phyloP scores from a whole-genome alignment of 208 protist species.

The Trichomonas vaginalis region DNA sequence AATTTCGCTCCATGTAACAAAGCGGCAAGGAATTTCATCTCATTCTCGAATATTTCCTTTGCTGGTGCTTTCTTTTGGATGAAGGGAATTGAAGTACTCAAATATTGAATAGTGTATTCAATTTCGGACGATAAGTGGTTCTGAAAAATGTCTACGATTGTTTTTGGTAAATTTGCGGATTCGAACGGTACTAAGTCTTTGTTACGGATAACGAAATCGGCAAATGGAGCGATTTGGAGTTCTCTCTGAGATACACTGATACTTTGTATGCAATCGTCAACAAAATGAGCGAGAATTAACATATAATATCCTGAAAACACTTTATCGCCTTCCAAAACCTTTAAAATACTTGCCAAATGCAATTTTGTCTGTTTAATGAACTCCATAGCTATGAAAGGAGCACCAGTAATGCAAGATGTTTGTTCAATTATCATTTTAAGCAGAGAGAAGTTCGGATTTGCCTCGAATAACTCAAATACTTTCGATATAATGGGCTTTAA shows the following conservation, averaged over 20 bases:
- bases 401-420: not conserved
- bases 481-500: not conserved
- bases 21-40: not conserved
- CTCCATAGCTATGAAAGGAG: not conserved
- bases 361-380: not conserved
- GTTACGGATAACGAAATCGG: not conserved
- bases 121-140: not conserved
- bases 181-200: too few species aligned
- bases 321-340: not conserved
- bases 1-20: not conserved
- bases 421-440: not conserved
- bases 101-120: not conserved
- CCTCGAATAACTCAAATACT: not conserved
- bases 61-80: not conserved
- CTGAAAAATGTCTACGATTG: not conserved
- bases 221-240: not conserved
- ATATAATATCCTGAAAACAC: not conserved
- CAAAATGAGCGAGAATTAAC: not conserved
- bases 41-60: not conserved
- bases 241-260: not conserved
- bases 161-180: not conserved
- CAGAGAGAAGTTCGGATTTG: not conserved
- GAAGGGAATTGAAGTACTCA: not conserved
- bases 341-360: not conserved
- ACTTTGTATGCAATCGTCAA: not conserved